phyloP scores from a whole-genome alignment of 352 stramenopile species.

The Globisporangium acanthophoron region DNA sequence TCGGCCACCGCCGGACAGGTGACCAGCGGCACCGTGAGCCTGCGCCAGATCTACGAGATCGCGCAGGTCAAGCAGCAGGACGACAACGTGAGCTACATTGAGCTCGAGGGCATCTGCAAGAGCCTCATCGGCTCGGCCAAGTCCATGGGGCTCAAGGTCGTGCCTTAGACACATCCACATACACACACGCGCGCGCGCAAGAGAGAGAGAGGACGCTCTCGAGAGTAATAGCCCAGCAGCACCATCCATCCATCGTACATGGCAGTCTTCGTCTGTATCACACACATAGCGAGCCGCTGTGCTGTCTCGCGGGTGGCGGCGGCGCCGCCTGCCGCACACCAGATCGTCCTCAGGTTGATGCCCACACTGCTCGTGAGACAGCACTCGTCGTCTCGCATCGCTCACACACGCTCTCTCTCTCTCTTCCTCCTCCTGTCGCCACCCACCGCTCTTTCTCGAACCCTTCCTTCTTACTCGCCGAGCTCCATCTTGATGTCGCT shows the following conservation, averaged over 20 bases:
- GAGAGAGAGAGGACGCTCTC: too few relatives aligned
- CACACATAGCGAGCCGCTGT: neutral
- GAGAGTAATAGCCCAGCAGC: too few relatives aligned
- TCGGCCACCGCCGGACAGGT: conserved; percentile 69
- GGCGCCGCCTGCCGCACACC: too few relatives aligned
- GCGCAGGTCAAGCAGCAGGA: conserved; percentile 96
- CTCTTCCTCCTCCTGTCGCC: neutral
- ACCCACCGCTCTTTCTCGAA: neutral
- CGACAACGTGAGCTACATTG: conserved; percentile 90
- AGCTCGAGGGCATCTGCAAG: conserved; percentile 89
- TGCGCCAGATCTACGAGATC: conserved; percentile 98
- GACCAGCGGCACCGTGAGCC: conserved; percentile 80
- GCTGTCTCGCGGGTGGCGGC: neutral
- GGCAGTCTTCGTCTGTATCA: too few relatives aligned
- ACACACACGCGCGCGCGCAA: too few relatives aligned
- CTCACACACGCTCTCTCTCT: neutral
- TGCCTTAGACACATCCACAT: conserved; percentile 25
- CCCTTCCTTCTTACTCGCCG: conserved; percentile 27
- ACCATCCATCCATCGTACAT: too few relatives aligned
- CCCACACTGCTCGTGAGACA: too few relatives aligned
- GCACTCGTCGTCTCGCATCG: neutral
- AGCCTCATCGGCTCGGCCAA: conserved; percentile 90
- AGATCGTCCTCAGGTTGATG: too few relatives aligned
- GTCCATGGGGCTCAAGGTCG: conserved; percentile 90
- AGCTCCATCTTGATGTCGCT: conserved; percentile 85